Evolutionary conservation across 345 rosid species (phyloP), one percentile per base, ranked within the genome.

Genomic region (Corchorus olitorius): DNA sequence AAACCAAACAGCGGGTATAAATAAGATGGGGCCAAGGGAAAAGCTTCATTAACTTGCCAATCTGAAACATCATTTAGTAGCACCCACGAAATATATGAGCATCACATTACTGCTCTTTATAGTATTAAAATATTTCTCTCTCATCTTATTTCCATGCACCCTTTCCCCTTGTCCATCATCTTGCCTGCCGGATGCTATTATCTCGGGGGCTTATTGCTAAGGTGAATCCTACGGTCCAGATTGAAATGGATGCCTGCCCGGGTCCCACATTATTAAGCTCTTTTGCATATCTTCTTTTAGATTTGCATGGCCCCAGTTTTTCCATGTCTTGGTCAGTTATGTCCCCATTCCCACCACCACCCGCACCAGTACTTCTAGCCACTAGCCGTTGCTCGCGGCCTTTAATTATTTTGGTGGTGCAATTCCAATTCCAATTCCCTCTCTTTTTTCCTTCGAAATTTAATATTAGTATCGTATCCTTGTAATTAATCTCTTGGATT

Each of bases 281-380:
- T 3, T 75, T 83, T 27, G 27, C 86, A 83, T 87, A 67, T 80
- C 81, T 81, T 79, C 55, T 39, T 79, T 70, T 69, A 82, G 88
- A 85, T 88, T 88, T 75, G 54, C 22, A 67, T 82, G 82, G 49
- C 88, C 86, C 84, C 22, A 39, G 75, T 77, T 74, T 60, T 70
- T 64, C 64, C 12, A 77, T 80, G 87, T 55, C 55, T 1, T 1
- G 1, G 27, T 27, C 27, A 27, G 27, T 27, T 27, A 15, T 76
- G 86, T 86, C 87, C 77, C 84, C 68, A 60, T 86, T 77, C 55
- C 46, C 71, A n/a, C 5, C 61, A n/a, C 43, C 34, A 75, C 17
- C 83, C 77, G 76, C 81, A 79, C 70, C 34, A 74, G 53, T 20
- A 73, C 48, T 48, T 27, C 54, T 65, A 70, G 50, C 59, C 76